Evolutionary conservation across 257 asterid genomes (phyloP).

Genomic region (Solanum lignicaule): DNA sequence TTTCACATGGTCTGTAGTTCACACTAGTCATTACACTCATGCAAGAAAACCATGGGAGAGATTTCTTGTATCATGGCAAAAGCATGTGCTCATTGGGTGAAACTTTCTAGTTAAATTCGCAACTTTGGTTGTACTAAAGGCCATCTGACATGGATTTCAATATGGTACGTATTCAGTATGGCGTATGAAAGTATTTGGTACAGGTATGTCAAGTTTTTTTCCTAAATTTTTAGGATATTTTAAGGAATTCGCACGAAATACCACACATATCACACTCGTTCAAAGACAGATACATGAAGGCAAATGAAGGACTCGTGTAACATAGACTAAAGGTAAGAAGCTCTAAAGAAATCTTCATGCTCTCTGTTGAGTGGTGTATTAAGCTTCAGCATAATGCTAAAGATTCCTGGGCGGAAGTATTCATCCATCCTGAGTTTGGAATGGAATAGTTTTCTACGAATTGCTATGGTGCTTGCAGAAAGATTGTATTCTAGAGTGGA

Average conservation of each 20-base stretch:
- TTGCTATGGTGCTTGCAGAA: not conserved
- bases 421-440: not conserved
- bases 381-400: not conserved
- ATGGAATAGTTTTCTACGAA: not conserved
- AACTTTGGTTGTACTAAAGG: not conserved
- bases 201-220: not conserved
- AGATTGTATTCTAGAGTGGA: not conserved
- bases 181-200: not conserved
- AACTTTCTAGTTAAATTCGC: not conserved
- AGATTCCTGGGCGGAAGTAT: not conserved
- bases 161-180: not conserved
- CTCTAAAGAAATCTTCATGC: not conserved
- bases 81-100: not conserved
- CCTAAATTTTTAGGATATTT: not conserved
- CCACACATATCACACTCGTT: not conserved
- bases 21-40: not conserved
- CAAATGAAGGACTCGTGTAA: not conserved
- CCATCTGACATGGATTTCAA: not conserved
- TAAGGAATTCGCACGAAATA: not conserved
- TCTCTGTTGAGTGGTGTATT: not conserved
- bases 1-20: not conserved
- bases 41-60: not conserved
- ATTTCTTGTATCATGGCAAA: not conserved
- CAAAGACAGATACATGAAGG: not conserved
- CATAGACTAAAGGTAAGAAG: not conserved